Evolutionary conservation across 106 monocot species (phyloP).

Genomic region (Acorus calamus): DNA sequence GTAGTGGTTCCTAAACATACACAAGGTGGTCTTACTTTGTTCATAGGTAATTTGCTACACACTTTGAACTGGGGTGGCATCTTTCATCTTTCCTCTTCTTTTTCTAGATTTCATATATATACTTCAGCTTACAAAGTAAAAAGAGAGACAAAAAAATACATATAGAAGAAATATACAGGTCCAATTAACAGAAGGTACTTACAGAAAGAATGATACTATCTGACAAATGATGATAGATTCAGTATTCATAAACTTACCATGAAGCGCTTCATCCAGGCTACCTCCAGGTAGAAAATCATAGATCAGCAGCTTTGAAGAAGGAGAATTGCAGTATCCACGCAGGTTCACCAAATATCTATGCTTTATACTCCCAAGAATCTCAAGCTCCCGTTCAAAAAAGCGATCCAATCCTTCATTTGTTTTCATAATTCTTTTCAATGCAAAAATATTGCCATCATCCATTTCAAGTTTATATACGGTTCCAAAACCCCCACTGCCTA

Average conservation of each 20-base stretch:
- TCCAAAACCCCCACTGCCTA: constrained; percentile 88
- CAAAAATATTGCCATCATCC: constrained; percentile 95
- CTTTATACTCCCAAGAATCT: constrained; percentile 94
- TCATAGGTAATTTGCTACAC: too few relatives aligned
- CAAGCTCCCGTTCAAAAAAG: constrained; percentile 92
- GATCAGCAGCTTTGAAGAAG: constrained; percentile 75
- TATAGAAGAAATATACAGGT: too few relatives aligned
- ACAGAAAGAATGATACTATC: not conserved
- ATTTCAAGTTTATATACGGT: constrained; percentile 91
- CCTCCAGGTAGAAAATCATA: constrained; percentile 93
- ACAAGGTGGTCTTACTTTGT: too few relatives aligned
- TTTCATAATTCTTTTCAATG: constrained; percentile 92
- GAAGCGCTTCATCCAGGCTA: constrained; percentile 85
- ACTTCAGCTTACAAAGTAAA: too few relatives aligned
- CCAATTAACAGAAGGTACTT: too few relatives aligned
- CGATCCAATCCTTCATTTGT: constrained; percentile 71
- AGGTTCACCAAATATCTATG: constrained; percentile 98
- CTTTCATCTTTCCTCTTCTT: too few relatives aligned
- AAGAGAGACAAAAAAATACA: too few relatives aligned
- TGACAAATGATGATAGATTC: not conserved
- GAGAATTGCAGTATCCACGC: constrained; percentile 95
- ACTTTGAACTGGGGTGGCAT: too few relatives aligned
- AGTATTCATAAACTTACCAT: constrained; percentile 41
- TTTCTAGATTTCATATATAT: too few relatives aligned
- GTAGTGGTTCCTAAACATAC: too few relatives aligned